A percentile compares a stretch with the other conserved stretches of the same genome.
Evolutionary conservation across 75 land plant genomes (phyloP).

Genomic region (Pinus tabuliformis): DNA sequence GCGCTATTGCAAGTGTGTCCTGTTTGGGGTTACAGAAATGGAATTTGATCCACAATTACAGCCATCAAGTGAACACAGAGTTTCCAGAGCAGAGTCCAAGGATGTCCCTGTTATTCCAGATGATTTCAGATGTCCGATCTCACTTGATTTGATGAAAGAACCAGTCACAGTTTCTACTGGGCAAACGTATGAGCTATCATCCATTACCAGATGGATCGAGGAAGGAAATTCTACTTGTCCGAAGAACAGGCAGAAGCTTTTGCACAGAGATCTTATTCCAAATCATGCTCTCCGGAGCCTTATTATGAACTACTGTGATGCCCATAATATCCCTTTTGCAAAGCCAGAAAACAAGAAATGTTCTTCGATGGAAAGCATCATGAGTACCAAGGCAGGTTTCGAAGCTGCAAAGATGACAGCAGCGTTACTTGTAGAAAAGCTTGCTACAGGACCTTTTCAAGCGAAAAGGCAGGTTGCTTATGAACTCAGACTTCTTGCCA

Average conservation of each 20-base stretch:
- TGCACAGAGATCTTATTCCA: slow-evolving; percentile 50
- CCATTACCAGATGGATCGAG: slow-evolving; percentile 64
- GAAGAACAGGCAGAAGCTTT: slow-evolving; percentile 59
- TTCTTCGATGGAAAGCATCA: slow-evolving; percentile 39
- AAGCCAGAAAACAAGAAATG: slow-evolving; percentile 11
- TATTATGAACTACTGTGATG: slow-evolving; percentile 64
- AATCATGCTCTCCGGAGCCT: slow-evolving; percentile 67
- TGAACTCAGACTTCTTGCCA: slow-evolving; percentile 74
- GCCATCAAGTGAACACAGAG: background rate
- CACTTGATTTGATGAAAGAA: slow-evolving; percentile 78
- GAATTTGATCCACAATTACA: background rate
- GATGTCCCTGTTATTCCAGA: slow-evolving; percentile 35
- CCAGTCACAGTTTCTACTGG: slow-evolving; percentile 77
- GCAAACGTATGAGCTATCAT: slow-evolving; percentile 72
- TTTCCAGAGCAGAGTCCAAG: background rate
- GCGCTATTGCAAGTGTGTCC: slow-evolving; percentile 51
- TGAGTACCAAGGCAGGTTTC: slow-evolving; percentile 37
- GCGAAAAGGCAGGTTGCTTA: slow-evolving; percentile 50
- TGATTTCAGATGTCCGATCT: slow-evolving; percentile 69
- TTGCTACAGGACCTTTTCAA: slow-evolving; percentile 45
- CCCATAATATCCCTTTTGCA: slow-evolving; percentile 39
- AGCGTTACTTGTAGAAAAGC: slow-evolving; percentile 54
- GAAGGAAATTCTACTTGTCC: slow-evolving; percentile 73
- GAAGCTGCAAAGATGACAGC: slow-evolving; percentile 65
- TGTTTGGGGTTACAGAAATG: slow-evolving; percentile 26